Evolutionary conservation across 2,329 filamentous ascomycete genomes (phyloP).

Genomic region (Phoma sp.): DNA sequence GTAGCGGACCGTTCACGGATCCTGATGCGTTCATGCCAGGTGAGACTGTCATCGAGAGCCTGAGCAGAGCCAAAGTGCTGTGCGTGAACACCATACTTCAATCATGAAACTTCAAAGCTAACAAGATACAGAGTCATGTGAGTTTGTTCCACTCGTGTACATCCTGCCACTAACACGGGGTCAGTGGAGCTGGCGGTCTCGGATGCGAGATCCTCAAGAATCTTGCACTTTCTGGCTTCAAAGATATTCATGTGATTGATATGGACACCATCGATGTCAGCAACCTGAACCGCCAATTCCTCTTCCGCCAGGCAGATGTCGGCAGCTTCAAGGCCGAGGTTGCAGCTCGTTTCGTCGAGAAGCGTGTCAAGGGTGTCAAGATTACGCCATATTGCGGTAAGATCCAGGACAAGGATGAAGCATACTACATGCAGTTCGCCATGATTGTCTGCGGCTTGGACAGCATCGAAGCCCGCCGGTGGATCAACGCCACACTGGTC

Average conservation of each 20-base stretch:
- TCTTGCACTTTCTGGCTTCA: slow-evolving; percentile 92
- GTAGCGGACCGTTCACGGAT: slow-evolving; percentile 82
- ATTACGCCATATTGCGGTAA: slow-evolving; percentile 94
- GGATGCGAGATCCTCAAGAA: slow-evolving; percentile 98
- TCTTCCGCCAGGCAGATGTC: slow-evolving; percentile 91
- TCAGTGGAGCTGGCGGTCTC: slow-evolving; percentile 87
- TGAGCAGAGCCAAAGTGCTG: slow-evolving; percentile 63
- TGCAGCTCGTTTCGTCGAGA: slow-evolving; percentile 89
- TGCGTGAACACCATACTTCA: slow-evolving; percentile 54
- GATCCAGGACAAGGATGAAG: slow-evolving; percentile 96
- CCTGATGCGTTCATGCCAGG: slow-evolving; percentile 58
- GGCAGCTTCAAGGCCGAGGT: slow-evolving; percentile 94
- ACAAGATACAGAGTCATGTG: slow-evolving; percentile 48
- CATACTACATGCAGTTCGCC: slow-evolving; percentile 97
- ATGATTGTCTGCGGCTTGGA: slow-evolving; percentile 93
- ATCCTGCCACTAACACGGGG: slow-evolving; percentile 52
- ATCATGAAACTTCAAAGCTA: slow-evolving; percentile 21
- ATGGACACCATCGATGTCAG: slow-evolving; percentile 99
- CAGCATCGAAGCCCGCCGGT: slow-evolving; percentile 95
- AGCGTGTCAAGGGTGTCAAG: slow-evolving; percentile 84
- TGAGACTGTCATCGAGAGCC: slow-evolving; percentile 56
- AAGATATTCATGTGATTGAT: slow-evolving; percentile 97
- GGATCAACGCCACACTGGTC: slow-evolving; percentile 96
- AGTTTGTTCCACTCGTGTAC: slow-evolving; percentile 22
- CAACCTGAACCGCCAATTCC: slow-evolving; percentile 95